These are phyloP conservation scores for Neodidymelliopsis sp. DNA, from an alignment of 2,329 filamentous ascomycete species.

Conservation along the genomic window DNA sequence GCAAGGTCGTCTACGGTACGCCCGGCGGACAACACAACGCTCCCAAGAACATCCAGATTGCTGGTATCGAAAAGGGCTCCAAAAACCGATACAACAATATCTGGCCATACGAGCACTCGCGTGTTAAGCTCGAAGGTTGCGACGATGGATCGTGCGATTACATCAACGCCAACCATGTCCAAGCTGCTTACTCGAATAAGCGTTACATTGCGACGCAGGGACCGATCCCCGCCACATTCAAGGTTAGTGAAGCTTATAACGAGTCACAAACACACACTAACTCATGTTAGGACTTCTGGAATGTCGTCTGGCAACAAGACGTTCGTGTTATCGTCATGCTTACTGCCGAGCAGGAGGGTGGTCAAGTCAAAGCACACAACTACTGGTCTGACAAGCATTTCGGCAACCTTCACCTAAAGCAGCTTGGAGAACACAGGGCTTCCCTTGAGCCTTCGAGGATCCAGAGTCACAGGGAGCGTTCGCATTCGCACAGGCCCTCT, in stretches of 20 bases:
- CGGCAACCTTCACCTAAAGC: constrained; percentile 76
- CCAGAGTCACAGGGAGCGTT: constrained; percentile 49
- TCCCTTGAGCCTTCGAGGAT: constrained; percentile 72
- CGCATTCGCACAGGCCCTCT: constrained; percentile 35
- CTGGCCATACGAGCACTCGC: constrained; percentile 90
- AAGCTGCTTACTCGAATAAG: constrained; percentile 82
- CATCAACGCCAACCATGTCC: constrained; percentile 90
- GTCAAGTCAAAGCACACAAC: constrained; percentile 91
- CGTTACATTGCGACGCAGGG: constrained; percentile 96
- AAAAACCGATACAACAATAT: constrained; percentile 99
- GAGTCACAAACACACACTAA: constrained; percentile 24
- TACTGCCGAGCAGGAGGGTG: constrained; percentile 91
- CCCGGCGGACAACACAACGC: constrained; percentile 47
- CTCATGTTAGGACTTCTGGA: constrained; percentile 85
- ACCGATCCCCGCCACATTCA: constrained; percentile 89
- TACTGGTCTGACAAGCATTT: constrained; percentile 88
- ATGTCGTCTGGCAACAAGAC: constrained; percentile 95
- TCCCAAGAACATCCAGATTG: constrained; percentile 71
- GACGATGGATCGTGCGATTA: constrained; percentile 81
- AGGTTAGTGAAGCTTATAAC: no score
- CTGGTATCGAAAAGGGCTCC: constrained; percentile 89
- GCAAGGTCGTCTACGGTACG: constrained; percentile 64
- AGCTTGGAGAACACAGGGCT: constrained; percentile 82
- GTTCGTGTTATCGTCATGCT: constrained; percentile 95
- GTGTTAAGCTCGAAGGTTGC: constrained; percentile 79